Evolutionary conservation across 768 basidiomycete genomes (phyloP), one percentile per base, ranked within the genome.

Genomic region (Boletus edulis): DNA sequence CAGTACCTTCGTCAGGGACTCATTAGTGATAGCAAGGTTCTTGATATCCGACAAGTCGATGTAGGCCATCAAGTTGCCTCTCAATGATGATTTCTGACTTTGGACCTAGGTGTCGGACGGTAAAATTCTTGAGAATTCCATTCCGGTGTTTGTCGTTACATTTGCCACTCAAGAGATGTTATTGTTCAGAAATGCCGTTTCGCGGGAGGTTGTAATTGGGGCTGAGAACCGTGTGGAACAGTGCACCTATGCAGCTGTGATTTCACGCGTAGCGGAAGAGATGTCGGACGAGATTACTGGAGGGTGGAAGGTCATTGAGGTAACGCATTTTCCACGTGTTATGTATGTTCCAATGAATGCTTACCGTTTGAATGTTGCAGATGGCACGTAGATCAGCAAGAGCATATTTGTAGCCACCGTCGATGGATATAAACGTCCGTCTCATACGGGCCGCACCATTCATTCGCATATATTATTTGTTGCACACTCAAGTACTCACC

Each of bases 251-350:
- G 90, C 89, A 17, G 93, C 94, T 24, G 94, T 92, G 1, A 72
- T 99, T 56, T 98, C 95, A 17, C 83, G 95, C 27, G 74, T 93
- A 31, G 87, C 91, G 66, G 87, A 88, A 63, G 93, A 98, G 67
- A 75, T 98, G 58, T 85, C 85, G 29, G 91, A 98, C 68, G 91
- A 94, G 70, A 78, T 97, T 43, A 99, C 97, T 0, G 94, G 92
- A 41, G 97, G 97, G 13, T 99, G 97, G 96, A 98, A 98, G 73
- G 84, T 98, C 49, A 81, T 98, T 27, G 96, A 98, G 86, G 94
- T 94, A 67, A 48, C 82, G 74, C 34, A 14, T 5, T 32, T n/a
- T 22, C 17, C 15, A 39, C 29, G 24, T 40, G 35, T 39, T 22
- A 3, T 34, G 7, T 22, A 34, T 51, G 20, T 22, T 39, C 17